Conservation (phyloP, 805 yeast species). For the Candida nemodendra region DNA sequence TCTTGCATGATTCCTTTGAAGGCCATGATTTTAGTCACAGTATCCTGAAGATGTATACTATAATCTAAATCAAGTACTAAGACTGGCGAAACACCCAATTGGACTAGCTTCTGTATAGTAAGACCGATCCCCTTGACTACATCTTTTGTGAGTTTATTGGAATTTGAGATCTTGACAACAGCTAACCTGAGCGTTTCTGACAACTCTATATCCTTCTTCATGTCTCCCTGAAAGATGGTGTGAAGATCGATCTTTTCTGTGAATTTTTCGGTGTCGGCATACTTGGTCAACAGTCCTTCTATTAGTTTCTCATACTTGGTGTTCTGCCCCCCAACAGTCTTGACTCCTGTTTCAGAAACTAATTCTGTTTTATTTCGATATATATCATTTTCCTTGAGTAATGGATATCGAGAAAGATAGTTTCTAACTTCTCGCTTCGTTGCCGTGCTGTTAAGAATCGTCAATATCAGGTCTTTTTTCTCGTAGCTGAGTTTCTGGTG, state of each 20-base stretch:
- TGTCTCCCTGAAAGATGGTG: constrained; percentile 1
- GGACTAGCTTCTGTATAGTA: constrained; percentile 53
- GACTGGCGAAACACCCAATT: constrained; percentile 73
- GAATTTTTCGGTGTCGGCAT: constrained; percentile 13
- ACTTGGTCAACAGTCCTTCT: constrained; percentile 23
- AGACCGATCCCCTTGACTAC: constrained; percentile 49
- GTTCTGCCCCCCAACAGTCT: constrained; percentile 1
- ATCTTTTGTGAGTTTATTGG: constrained; percentile 33
- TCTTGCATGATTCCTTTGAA: constrained; percentile 24
- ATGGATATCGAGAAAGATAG: constrained; percentile 69
- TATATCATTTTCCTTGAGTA: constrained; percentile 35
- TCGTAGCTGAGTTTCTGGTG: constrained; percentile 39
- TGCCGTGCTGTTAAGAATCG: constrained; percentile 85
- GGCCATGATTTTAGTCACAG: constrained; percentile 5
- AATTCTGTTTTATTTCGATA: constrained; percentile 24
- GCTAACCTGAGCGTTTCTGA: constrained; percentile 51
- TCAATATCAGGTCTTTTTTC: constrained; percentile 69
- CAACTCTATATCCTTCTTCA: constrained; percentile 26
- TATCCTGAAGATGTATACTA: constrained; percentile 2
- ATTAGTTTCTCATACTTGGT: constrained; percentile 37
- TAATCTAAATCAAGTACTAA: constrained; percentile 52
- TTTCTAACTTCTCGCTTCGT: constrained; percentile 89
- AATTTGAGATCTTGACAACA: constrained; percentile 48
- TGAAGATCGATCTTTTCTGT: constrained; percentile 8
- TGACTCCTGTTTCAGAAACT: constrained; percentile 6